Evolutionary conservation across 1,284 basidiomycete species (phyloP).

Genomic region (Omphalotus olearius): DNA sequence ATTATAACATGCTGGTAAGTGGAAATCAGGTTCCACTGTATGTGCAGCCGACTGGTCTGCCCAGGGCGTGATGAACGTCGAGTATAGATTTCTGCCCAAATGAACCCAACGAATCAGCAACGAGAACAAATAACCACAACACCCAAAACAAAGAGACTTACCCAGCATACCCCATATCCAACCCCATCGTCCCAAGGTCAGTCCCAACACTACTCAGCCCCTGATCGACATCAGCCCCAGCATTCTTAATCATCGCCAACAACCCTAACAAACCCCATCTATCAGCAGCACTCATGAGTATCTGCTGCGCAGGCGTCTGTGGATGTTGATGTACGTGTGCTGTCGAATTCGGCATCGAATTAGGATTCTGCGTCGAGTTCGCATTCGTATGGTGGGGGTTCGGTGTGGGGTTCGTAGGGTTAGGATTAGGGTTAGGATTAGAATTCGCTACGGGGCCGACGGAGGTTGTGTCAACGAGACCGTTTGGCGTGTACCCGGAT

Average conservation of each 20-base stretch:
- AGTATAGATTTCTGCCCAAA: slow-evolving; percentile 73
- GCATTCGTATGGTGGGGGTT: slow-evolving; percentile 18
- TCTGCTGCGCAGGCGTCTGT: slow-evolving; percentile 91
- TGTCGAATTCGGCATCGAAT: slow-evolving; percentile 28
- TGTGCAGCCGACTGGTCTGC: slow-evolving; percentile 83
- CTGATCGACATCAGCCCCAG: slow-evolving; percentile 75
- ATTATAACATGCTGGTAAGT: slow-evolving; percentile 82
- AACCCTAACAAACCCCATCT: slow-evolving; percentile 91
- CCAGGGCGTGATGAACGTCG: slow-evolving; percentile 97
- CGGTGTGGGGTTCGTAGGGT: slow-evolving; percentile 22
- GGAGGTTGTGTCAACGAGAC: slow-evolving; percentile 19
- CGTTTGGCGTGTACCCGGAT: slow-evolving; percentile 36
- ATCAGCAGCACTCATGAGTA: slow-evolving; percentile 91
- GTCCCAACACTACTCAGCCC: slow-evolving; percentile 86
- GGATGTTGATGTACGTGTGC: slow-evolving; percentile 47
- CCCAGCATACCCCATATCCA: slow-evolving; percentile 86
- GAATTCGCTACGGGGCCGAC: slow-evolving; percentile 17
- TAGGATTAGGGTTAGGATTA: slow-evolving; percentile 25
- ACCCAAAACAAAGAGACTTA: slow-evolving; percentile 37
- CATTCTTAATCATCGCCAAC: slow-evolving; percentile 88
- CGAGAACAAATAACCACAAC: slow-evolving; percentile 5
- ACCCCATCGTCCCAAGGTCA: slow-evolving; percentile 88
- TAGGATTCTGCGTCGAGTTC: slow-evolving; percentile 25
- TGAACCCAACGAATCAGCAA: slow-evolving; percentile 1
- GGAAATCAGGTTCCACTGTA: slow-evolving; percentile 87